Conservation (phyloP, 768 basidiomycete genomes). For the Mycena olivaceomarginata region DNA sequence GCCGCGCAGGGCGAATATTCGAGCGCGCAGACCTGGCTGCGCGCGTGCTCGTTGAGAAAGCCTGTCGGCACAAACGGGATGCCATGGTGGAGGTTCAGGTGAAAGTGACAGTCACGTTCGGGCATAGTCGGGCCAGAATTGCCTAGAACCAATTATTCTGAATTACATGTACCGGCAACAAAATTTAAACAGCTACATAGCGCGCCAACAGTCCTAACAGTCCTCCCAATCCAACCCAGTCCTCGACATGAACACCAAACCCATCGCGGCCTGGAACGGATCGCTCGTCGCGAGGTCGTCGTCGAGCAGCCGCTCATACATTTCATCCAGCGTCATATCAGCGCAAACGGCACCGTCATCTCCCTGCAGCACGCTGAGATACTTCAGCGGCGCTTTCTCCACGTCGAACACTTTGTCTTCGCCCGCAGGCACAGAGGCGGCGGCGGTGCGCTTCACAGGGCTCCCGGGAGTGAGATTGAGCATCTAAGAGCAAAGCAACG, state of each 20-base stretch:
- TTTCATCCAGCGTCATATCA: constrained; percentile 45
- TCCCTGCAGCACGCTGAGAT: constrained; percentile 57
- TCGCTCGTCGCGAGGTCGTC: constrained; percentile 56
- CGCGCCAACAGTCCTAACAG: constrained; percentile 14
- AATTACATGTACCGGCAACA: not conserved
- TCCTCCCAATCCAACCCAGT: constrained; percentile 59
- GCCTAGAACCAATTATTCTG: too few species aligned
- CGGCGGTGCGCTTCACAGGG: constrained; percentile 38
- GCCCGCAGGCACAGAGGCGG: constrained; percentile 8
- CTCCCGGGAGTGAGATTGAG: constrained; percentile 20
- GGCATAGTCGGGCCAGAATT: not conserved
- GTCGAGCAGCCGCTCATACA: constrained; percentile 58
- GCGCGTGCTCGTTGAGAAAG: constrained; percentile 57
- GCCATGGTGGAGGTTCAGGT: constrained; percentile 53
- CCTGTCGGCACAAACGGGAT: constrained; percentile 60
- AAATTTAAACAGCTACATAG: constrained; percentile 1
- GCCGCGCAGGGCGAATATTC: constrained; percentile 47
- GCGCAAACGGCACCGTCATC: not conserved
- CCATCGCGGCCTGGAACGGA: constrained; percentile 71
- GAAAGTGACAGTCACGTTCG: not conserved
- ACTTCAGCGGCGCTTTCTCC: constrained; percentile 54
- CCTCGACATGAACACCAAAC: constrained; percentile 62
- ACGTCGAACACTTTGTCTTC: constrained; percentile 45
- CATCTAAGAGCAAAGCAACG: constrained; percentile 23
- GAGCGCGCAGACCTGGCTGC: constrained; percentile 47